Evolutionary conservation across 2,329 filamentous ascomycete species (phyloP), one percentile per base, ranked within the genome.

Genomic region (Nothopassalora personata): DNA sequence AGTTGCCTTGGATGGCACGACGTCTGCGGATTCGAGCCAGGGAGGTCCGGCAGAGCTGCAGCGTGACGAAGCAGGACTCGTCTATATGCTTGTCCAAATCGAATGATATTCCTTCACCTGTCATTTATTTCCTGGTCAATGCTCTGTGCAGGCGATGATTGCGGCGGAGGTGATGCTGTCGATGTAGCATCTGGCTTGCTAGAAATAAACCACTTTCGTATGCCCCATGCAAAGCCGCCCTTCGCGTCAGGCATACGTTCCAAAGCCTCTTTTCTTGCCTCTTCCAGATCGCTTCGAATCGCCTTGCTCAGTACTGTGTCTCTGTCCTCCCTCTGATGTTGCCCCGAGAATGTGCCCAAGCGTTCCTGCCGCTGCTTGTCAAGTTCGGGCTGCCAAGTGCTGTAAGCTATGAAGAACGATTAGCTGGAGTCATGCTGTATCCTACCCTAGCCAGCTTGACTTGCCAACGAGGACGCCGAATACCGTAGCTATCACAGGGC

Each of bases 341-440:
- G 53, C 18, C 60, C 58, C 13, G 57, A 43, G 48, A 71, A 69
- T n/a, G 60, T 62, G 43, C 66, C 66, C 31, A 64, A 60, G 51
- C 65, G 62, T 49, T 66, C 64, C 34, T 66, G 64, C 23, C 66
- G 58, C 56, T 69, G 64, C 39, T 66, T 60, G 48, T 70, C 58
- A 1, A 72, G 56, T 33, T 67, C 71, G 31, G 71, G 71, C 54
- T 68, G 67, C 9, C 70, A 64, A 6, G 70, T 66, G 5, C 64
- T 63, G 51, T 70, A 69, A 39, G 68, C 70, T 70, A 49, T 18
- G 28, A 27, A 19, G 10, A 11, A 30, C 19, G 27, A 33, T 57
- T 18, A 60, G 54, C 30, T n/a, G 33, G 8, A n/a, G 39, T 43
- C 39, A 8, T n/a, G 8, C 39, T 43, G 39, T 7, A 15, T 43